Base-by-base conservation (phyloP, 2,329 filamentous ascomycete species). In the Cordyceps militaris region DNA sequence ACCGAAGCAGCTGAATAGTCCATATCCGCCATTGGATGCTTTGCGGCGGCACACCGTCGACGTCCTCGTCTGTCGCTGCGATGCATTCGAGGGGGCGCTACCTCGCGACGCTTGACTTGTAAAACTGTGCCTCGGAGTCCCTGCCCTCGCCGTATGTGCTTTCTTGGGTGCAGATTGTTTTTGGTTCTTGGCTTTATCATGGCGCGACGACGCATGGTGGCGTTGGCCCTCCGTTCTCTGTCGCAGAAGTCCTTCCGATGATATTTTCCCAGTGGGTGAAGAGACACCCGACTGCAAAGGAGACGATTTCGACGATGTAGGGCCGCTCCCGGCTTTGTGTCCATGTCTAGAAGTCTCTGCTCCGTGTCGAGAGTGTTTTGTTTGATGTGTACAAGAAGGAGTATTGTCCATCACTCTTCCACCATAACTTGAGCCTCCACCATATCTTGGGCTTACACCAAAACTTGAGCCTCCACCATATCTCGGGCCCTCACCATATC, bases 401-500 rank as follows among this genome's bases (percentile, higher is more conserved):
- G 47, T n/a, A 11, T 32, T 48, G 5, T 51, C 28, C 8, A 46
- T 36, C 14, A 42, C 21, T 23, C 43, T 50, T 51, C 36, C 32
- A n/a, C 46, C 46, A 28, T 49, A 34, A 13, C 44, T 56, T 23
- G 32, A 56, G 32, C 44, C 42, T 13, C 49, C 42, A 40, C 44
- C 53, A 1, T 34, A 21, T 81, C 89, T 56, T 94, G 94, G 65
- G 91, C 24, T 26, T 51, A 34, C n/a, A 28, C 44, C 34, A 28
- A 56, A 34, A 13, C 44, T 56, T 23, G 32, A 56, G 32, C 44
- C 42, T 13, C 49, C 42, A 40, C 44, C 53, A 1, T 34, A 21
- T 81, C 89, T 56, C 94, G 94, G 65, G 91, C 91, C 56, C 95
- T 90, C 90, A 91, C 95, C 57, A 83, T 61, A 36, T 59, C 59